phyloP scores from a whole-genome alignment of 2,329 filamentous ascomycete genomes.

The Cercospora sp. region DNA sequence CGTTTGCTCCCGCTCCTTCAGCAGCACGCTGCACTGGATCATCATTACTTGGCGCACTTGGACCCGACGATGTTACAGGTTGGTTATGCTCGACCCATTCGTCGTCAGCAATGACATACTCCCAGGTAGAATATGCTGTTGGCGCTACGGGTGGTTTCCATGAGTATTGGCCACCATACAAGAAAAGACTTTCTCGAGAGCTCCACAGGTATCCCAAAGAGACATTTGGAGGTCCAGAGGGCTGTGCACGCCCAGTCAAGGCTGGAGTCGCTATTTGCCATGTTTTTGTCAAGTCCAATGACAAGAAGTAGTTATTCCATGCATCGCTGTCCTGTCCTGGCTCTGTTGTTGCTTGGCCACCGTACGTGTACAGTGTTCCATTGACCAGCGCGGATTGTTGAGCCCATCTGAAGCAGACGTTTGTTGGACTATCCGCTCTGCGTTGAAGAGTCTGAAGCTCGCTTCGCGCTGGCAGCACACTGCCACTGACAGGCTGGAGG shows the following conservation, averaged over 20 bases:
- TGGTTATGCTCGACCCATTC: constrained; percentile 63
- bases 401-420: constrained; percentile 65
- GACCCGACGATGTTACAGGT: constrained; percentile 63
- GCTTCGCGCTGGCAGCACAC: constrained; percentile 29
- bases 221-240: constrained; percentile 69
- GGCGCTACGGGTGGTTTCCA: constrained; percentile 61
- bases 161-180: constrained; percentile 74
- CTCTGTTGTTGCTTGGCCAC: constrained; percentile 63
- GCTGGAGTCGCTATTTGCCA: constrained; percentile 67
- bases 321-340: constrained; percentile 61
- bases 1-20: constrained; percentile 70
- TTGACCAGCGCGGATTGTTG: constrained; percentile 69
- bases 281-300: constrained; percentile 69
- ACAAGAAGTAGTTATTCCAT: constrained; percentile 75
- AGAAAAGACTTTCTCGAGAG: constrained; percentile 66
- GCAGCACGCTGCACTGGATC: constrained; percentile 66
- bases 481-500: constrained; percentile 36
- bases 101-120: constrained; percentile 62
- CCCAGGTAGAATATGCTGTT: constrained; percentile 64
- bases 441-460: constrained; percentile 26
- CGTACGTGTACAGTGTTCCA: constrained; percentile 74
- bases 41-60: constrained; percentile 58
- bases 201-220: constrained; percentile 76
- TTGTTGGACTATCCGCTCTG: constrained; percentile 47
- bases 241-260: constrained; percentile 61